Percentiles rank a stretch among this genome's conserved stretches.
These are phyloP conservation scores for Glycyrrhiza uralensis DNA, from an alignment of 306 rosid species.

Conservation along the genomic window DNA sequence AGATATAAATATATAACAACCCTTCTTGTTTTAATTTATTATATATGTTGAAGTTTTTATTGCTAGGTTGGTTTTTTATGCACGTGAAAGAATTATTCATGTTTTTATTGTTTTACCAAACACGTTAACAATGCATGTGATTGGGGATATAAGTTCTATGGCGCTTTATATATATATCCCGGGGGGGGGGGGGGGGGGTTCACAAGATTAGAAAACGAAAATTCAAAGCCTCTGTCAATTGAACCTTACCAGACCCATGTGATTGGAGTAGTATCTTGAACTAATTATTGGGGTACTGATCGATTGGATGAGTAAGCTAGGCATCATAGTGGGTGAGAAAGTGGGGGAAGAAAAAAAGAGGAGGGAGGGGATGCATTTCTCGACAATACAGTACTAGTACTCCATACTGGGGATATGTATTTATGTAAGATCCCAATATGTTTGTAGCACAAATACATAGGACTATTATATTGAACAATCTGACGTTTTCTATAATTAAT, in stretches of 20 bases:
- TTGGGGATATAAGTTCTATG: background rate
- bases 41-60: too few relatives aligned
- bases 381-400: too few relatives aligned
- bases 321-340: too few relatives aligned
- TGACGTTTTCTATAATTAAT: too few relatives aligned
- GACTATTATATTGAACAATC: too few relatives aligned
- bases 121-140: background rate
- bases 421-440: slow-evolving; percentile 26
- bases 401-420: background rate
- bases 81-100: background rate
- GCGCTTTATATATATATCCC: background rate
- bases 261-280: background rate
- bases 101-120: background rate
- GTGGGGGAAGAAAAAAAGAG: too few relatives aligned
- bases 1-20: too few relatives aligned
- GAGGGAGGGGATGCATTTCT: too few relatives aligned
- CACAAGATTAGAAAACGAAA: background rate
- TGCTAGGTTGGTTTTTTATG: background rate
- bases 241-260: background rate
- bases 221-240: background rate
- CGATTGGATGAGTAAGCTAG: too few relatives aligned
- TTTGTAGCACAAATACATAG: slow-evolving; percentile 36
- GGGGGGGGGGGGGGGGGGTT: too few relatives aligned
- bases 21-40: too few relatives aligned
- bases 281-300: too few relatives aligned